Evolutionary conservation across 768 basidiomycete genomes (phyloP), one percentile per base, ranked within the genome.

Genomic region (Coprinellus micaceus): DNA sequence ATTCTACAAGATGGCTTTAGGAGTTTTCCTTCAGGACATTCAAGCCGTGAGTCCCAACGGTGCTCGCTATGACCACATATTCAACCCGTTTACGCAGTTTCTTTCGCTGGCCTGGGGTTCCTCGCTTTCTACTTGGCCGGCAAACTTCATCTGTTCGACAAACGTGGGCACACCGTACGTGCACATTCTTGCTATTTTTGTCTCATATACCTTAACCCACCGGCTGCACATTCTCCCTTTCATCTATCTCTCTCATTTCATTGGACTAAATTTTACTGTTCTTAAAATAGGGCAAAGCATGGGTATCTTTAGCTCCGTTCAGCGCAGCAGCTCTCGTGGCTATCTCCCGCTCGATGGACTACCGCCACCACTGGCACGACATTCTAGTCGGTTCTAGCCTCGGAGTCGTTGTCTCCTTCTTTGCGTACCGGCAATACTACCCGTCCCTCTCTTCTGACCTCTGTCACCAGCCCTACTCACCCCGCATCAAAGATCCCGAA

Each of bases 291-390:
- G 71, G 80, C 22, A 94, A 94, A 68, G 86, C 90, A 13, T 99
- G 95, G 95, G 68, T 95, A 40, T 78, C 89, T 0, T 63, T 94
- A 0, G 69, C 82, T 0, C 97, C 96, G 2, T 79, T 96, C 45
- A 71, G 84, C 29, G 94, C 80, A 9, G 94, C 93, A 2, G 76
- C 85, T 11, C 73, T 92, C 3, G 86, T 92, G 9, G 90, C 90
- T 2, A 84, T 94, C 52, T 89, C 87, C 5, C 84, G 95, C 19
- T 94, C 91, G 2, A 94, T 95, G 89, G 94, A 96, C 70, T 88
- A 88, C 62, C 82, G 94, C 56, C 93, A 96, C 69, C 93, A 96
- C 68, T 94, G 91, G 89, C 85, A 92, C 4, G 96, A 99, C 61
- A 89, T 97, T 41, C 65, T 92, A 9, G 83, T 89, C 2, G 94